Percentiles rank a stretch among this genome's conserved stretches.
Conservation (phyloP, 257 asterid genomes). For the Scutellaria baicalensis region DNA sequence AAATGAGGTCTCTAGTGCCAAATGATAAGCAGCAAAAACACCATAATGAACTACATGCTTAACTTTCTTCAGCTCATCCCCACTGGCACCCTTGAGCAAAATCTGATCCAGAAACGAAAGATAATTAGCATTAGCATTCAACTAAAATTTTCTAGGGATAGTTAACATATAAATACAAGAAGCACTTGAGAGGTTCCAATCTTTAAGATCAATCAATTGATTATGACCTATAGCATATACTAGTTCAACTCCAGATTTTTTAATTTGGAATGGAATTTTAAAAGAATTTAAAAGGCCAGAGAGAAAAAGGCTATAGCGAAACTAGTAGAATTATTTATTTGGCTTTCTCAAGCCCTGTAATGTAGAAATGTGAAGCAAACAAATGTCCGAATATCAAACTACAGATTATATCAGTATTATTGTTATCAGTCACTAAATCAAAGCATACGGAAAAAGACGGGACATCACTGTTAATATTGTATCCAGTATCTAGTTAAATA, state of each 20-base stretch:
- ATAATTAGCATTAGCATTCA: slow-evolving; percentile 6
- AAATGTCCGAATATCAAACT: not conserved
- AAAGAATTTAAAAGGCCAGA: not conserved
- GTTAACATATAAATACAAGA: not conserved
- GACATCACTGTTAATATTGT: not conserved
- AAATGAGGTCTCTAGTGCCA: slow-evolving; percentile 74
- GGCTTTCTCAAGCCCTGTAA: not conserved
- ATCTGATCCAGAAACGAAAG: slow-evolving; percentile 38
- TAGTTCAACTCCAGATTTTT: not conserved
- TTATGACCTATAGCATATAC: not conserved
- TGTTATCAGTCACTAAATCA: slow-evolving; percentile 4
- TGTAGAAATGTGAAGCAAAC: not conserved
- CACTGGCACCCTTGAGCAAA: slow-evolving; percentile 75
- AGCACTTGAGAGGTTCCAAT: not conserved
- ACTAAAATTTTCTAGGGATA: not conserved
- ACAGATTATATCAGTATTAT: not conserved
- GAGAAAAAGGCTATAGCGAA: not conserved
- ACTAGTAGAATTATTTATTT: not conserved
- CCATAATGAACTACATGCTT: slow-evolving; percentile 61
- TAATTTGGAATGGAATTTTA: not conserved
- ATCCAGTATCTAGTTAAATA: not conserved
- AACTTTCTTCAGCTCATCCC: slow-evolving; percentile 69
- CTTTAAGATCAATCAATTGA: slow-evolving; percentile 1
- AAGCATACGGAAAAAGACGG: slow-evolving; percentile 1
- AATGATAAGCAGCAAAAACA: slow-evolving; percentile 78